Base-by-base conservation (phyloP, 2,329 filamentous ascomycete species). In the Sphaerulina populicola region DNA sequence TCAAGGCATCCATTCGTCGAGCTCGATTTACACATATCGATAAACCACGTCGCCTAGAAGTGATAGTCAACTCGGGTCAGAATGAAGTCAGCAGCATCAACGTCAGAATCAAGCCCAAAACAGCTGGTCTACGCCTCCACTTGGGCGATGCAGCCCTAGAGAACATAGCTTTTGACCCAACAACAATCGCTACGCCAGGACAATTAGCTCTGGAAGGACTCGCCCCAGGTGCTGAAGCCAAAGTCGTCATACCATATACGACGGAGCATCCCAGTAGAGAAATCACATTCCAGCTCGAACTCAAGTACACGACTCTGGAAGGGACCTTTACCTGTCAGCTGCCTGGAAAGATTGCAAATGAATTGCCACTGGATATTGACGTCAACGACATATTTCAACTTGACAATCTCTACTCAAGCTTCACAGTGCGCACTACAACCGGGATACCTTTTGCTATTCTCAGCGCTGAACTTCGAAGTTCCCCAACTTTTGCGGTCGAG, bases 321-420 rank as follows among this genome's bases (percentile, higher is more conserved):
- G 64, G 61, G 1, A 47, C 44, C 9, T 66, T 63, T 46, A 58
- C 49, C 15, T 85, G 83, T 64, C 77, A 80, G 12, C 79, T 77
- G 12, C 75, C 77, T 6, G 77, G 79, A 15, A 79, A 76, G 3
- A 75, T 94, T 15, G 78, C 83, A 2, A 84, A 93, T 1, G 78
- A 85, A 1, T 74, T 98, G 4, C 87, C 88, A 0, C 76, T 98
- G 3, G 90, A 91, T 2, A 93, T 98, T 56, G 97, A 97, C 58
- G 93, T 98, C 5, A 90, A 97, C 62, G 93, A 98, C 61, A 81
- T 94, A 27, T 97, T 97, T 74, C 94, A 95, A 65, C 81, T 88
- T 56, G 73, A 82, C 6, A 77, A 81, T 0, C 75, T 97, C 0
- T 93, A 93, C 64, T 96, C 90, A 0, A 84, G 85, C 8, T 98